Percentiles rank a stretch among this genome's conserved stretches.
phyloP scores from a whole-genome alignment of 2,329 filamentous ascomycete species.

The Xylariaceae sp. region DNA sequence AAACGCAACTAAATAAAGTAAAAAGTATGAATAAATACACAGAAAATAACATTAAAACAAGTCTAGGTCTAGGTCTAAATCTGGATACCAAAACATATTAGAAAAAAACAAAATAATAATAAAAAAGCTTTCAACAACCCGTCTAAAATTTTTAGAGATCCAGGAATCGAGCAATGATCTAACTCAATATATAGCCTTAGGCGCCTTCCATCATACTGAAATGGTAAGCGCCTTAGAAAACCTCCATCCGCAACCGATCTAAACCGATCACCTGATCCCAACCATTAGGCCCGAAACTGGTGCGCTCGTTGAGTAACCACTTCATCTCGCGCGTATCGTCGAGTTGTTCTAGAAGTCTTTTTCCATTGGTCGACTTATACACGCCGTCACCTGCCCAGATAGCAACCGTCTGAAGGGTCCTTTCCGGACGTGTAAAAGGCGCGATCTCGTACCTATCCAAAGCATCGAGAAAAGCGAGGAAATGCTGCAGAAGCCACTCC shows the following conservation, averaged over 20 bases:
- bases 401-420: background rate
- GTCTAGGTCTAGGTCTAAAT: too few species aligned
- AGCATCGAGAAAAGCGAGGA: constrained; percentile 8
- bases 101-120: too few species aligned
- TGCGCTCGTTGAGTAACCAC: constrained; percentile 9
- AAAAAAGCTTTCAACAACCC: too few species aligned
- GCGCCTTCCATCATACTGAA: constrained; percentile 10
- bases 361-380: background rate
- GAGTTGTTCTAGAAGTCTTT: background rate
- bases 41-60: too few species aligned
- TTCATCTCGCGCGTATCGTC: constrained; percentile 12
- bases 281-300: constrained; percentile 5
- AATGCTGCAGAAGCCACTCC: constrained; percentile 8
- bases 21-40: too few species aligned
- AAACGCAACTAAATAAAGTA: too few species aligned
- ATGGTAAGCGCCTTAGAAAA: constrained; percentile 5
- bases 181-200: constrained; percentile 1
- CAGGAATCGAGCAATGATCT: too few species aligned
- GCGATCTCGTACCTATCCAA: constrained; percentile 3
- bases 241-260: constrained; percentile 1
- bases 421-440: background rate
- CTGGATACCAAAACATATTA: too few species aligned
- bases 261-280: constrained; percentile 6
- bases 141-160: too few species aligned
- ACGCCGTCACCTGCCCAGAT: constrained; percentile 13